A percentile compares a stretch with the other conserved stretches of the same genome.
These are phyloP conservation scores for Pochonia chlamydosporia DNA, from an alignment of 2,329 filamentous ascomycete species.

Conservation along the genomic window DNA sequence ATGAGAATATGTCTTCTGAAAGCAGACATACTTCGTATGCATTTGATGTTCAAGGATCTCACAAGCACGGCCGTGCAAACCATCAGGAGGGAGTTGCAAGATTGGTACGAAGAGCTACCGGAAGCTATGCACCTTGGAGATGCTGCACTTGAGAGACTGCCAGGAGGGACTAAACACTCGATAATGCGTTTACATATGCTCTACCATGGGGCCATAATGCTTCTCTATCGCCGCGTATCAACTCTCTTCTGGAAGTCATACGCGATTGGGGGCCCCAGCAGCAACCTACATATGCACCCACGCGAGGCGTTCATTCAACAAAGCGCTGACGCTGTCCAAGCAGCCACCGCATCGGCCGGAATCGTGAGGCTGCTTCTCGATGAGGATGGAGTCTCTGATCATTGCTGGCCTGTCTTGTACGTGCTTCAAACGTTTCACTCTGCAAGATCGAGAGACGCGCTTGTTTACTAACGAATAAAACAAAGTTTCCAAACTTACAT, in stretches of 20 bases:
- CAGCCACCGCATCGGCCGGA: conserved; percentile 5
- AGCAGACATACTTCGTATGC: conserved; percentile 7
- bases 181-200: conserved; percentile 5
- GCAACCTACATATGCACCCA: not conserved
- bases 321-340: conserved; percentile 2
- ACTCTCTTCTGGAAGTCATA: conserved; percentile 4
- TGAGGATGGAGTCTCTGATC: conserved; percentile 6
- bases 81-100: conserved; percentile 5
- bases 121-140: conserved; percentile 1
- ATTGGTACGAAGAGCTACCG: conserved; percentile 5
- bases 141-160: not conserved
- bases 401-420: conserved; percentile 10
- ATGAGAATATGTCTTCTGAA: conserved; percentile 8
- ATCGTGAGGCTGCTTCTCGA: conserved; percentile 5
- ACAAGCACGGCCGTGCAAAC: not conserved
- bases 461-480: not conserved
- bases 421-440: too few species aligned
- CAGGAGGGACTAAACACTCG: conserved; percentile 3
- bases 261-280: not conserved
- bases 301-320: not conserved
- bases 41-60: conserved; percentile 2
- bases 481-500: conserved; percentile 6
- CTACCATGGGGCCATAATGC: conserved; percentile 5
- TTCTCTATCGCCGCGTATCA: conserved; percentile 5
- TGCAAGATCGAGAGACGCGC: too few species aligned